Conservation (phyloP, 2,329 filamentous ascomycete species). For the Pseudophaeomoniella oleicola region DNA sequence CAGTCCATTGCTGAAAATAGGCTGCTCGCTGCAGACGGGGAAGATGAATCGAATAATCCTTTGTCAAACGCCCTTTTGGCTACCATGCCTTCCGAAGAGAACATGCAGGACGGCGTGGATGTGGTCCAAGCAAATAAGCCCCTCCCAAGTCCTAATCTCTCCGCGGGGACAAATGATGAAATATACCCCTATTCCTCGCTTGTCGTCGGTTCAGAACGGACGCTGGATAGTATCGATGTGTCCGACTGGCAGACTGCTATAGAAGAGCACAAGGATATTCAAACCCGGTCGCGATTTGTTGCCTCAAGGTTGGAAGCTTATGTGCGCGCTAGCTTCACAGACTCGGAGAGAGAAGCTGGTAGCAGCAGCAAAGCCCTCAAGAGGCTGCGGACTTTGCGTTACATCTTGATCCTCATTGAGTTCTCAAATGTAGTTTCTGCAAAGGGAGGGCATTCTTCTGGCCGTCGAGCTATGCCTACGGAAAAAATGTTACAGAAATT, state of each 20-base stretch:
- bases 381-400: constrained; percentile 29
- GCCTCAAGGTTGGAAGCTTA: neutral
- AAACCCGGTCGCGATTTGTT: neutral
- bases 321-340: neutral
- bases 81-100: constrained; percentile 20
- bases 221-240: constrained; percentile 26
- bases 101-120: constrained; percentile 6
- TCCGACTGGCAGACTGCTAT: constrained; percentile 20
- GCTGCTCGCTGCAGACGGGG: constrained; percentile 25
- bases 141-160: constrained; percentile 26
- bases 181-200: constrained; percentile 30
- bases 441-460: too few relatives aligned
- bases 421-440: constrained; percentile 13
- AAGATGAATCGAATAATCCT: constrained; percentile 17
- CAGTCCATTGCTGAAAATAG: constrained; percentile 33
- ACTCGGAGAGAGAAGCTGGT: neutral
- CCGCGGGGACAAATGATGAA: constrained; percentile 26
- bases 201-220: constrained; percentile 23
- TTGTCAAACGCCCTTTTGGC: constrained; percentile 28
- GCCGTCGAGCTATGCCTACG: neutral
- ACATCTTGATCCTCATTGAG: constrained; percentile 29
- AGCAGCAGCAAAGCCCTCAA: too few relatives aligned
- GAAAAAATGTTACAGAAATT: neutral
- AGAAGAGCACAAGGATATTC: neutral
- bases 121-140: constrained; percentile 30